A percentile compares a stretch with the other conserved stretches of the same genome.
phyloP scores from a whole-genome alignment of 495 filamentous ascomycete species.

The Mycothermus thermophilus region DNA sequence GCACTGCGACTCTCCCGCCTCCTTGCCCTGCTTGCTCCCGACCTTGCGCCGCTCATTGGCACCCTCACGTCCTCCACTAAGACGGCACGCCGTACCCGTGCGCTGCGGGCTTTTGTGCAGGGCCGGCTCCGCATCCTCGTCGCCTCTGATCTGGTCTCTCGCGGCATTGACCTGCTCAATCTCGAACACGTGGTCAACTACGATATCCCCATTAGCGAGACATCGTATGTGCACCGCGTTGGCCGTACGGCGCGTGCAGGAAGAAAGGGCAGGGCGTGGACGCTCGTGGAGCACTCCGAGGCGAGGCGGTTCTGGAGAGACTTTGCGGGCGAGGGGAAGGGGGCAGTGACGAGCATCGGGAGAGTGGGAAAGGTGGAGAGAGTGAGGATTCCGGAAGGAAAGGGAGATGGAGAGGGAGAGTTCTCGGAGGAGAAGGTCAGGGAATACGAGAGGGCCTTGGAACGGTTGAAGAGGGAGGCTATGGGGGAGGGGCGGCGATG shows the following conservation, averaged over 20 bases:
- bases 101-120: slow-evolving; percentile 46
- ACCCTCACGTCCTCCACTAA: slow-evolving; percentile 64
- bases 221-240: slow-evolving; percentile 82
- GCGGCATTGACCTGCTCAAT: slow-evolving; percentile 74
- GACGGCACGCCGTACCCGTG: slow-evolving; percentile 44
- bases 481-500: slow-evolving; percentile 9
- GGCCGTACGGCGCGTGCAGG: slow-evolving; percentile 83
- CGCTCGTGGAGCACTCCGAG: slow-evolving; percentile 61
- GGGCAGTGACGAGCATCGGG: slow-evolving; percentile 10
- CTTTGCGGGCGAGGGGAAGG: slow-evolving; percentile 40
- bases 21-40: slow-evolving; percentile 51
- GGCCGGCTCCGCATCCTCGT: slow-evolving; percentile 60
- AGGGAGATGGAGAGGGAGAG: slow-evolving; percentile 18
- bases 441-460: slow-evolving; percentile 48
- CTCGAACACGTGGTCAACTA: slow-evolving; percentile 87
- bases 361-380: slow-evolving; percentile 16
- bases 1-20: slow-evolving; percentile 69
- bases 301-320: slow-evolving; percentile 78
- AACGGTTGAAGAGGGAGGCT: slow-evolving; percentile 35
- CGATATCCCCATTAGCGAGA: slow-evolving; percentile 68
- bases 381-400: slow-evolving; percentile 13
- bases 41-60: slow-evolving; percentile 41
- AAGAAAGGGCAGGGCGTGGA: slow-evolving; percentile 65
- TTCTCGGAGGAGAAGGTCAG: slow-evolving; percentile 38
- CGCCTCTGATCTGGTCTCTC: slow-evolving; percentile 81